phyloP scores from a whole-genome alignment of 2,329 filamentous ascomycete species.

The Colletotrichum caudatum region DNA sequence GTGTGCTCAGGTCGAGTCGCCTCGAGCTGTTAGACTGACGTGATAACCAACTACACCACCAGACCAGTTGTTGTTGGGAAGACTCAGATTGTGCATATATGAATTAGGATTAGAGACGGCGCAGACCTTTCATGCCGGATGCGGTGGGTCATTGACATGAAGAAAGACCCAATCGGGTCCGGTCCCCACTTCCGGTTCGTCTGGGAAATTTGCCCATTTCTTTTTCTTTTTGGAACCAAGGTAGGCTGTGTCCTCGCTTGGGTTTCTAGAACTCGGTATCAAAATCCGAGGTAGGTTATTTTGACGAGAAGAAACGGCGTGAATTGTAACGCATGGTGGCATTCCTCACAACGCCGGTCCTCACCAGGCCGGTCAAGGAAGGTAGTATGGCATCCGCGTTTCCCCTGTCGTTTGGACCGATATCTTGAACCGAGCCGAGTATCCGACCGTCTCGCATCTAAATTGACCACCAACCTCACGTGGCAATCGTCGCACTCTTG shows the following conservation, averaged over 20 bases:
- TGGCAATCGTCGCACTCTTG: constrained; percentile 6
- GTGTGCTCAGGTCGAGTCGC: constrained; percentile 5
- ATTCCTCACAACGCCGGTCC: background rate
- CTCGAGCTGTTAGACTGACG: constrained; percentile 58
- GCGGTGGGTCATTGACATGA: constrained; percentile 24
- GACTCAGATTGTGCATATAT: rapidly evolving
- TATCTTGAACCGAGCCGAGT: constrained; percentile 12
- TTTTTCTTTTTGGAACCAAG: constrained; percentile 7
- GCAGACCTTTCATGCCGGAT: background rate
- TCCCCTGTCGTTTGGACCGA: background rate
- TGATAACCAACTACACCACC: constrained; percentile 60
- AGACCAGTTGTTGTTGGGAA: constrained; percentile 22
- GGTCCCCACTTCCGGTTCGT: constrained; percentile 1
- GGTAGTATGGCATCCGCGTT: background rate
- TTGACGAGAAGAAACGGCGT: background rate
- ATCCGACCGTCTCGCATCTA: constrained; percentile 19
- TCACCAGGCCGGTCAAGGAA: constrained; percentile 3
- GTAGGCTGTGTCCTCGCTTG: constrained; percentile 13
- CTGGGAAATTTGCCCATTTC: constrained; percentile 18
- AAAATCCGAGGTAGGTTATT: constrained; percentile 4
- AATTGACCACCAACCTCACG: background rate
- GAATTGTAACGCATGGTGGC: too few relatives aligned
- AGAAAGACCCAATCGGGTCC: constrained; percentile 21
- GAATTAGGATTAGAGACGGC: background rate
- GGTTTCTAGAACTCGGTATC: constrained; percentile 2